Conservation (phyloP, 495 filamentous ascomycete genomes). For the Annulohypoxylon stygium region DNA sequence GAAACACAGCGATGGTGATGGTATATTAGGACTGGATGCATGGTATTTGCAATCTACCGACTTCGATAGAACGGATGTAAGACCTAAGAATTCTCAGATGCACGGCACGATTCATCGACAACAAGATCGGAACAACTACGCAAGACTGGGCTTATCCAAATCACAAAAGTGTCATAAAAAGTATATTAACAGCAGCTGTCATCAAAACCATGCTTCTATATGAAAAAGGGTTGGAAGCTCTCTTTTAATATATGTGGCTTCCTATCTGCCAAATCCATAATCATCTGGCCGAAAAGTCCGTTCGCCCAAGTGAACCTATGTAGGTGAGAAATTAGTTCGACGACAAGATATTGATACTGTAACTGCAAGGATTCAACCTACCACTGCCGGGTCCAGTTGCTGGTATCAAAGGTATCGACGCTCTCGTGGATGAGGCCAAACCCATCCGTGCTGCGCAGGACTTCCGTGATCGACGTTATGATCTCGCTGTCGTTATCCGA, state of each 20-base stretch:
- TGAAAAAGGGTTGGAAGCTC: constrained; percentile 55
- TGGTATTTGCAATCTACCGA: no score
- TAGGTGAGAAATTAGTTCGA: constrained; percentile 34
- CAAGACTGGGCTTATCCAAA: neutral
- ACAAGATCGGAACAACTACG: no score
- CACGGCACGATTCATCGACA: no score
- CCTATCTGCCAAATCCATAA: constrained; percentile 66
- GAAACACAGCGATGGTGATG: neutral
- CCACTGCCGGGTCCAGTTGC: constrained; percentile 72
- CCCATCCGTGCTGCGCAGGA: constrained; percentile 67
- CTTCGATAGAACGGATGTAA: no score
- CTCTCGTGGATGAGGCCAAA: constrained; percentile 73
- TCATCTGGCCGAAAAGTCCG: constrained; percentile 75
- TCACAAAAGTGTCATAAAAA: neutral
- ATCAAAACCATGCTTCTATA: neutral
- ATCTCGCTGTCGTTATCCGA: constrained; percentile 64
- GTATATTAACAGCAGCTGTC: neutral
- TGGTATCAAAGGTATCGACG: constrained; percentile 64
- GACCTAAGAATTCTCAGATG: no score
- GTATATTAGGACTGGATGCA: no score
- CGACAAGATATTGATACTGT: neutral
- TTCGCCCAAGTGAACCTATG: constrained; percentile 77
- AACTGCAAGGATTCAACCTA: neutral
- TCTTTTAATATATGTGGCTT: constrained; percentile 56
- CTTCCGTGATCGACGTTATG: constrained; percentile 56